phyloP scores from a whole-genome alignment of 345 rosid genomes.

The Hibiscus trionum region DNA sequence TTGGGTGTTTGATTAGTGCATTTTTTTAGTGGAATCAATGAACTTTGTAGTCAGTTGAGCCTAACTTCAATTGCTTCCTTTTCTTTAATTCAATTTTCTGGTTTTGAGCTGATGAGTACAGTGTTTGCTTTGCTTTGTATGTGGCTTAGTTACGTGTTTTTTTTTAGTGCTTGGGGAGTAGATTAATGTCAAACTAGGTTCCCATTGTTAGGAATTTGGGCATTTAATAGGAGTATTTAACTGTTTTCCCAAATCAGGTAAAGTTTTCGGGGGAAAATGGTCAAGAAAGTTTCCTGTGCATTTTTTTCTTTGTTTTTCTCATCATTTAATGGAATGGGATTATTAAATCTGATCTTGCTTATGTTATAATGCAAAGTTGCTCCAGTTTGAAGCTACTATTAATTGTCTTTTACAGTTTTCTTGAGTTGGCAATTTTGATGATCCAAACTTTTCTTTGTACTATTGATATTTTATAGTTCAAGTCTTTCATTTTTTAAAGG shows the following conservation, averaged over 20 bases:
- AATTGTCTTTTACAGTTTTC: background rate
- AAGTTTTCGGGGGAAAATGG: background rate
- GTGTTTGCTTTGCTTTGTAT: constrained; percentile 8
- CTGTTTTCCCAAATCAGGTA: background rate
- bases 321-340: background rate
- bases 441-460: constrained; percentile 2
- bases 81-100: background rate
- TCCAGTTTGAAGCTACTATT: background rate
- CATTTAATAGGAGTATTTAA: constrained; percentile 1
- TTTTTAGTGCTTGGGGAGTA: background rate
- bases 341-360: background rate
- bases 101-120: background rate
- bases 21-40: background rate
- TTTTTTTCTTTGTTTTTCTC: background rate
- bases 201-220: background rate
- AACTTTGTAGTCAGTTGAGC: constrained; percentile 16
- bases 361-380: background rate
- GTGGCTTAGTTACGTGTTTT: background rate
- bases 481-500: background rate
- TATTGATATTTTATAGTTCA: background rate
- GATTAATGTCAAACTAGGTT: background rate
- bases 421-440: background rate
- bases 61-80: constrained; percentile 7
- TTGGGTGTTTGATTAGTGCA: constrained; percentile 7
- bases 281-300: background rate